phyloP scores from a whole-genome alignment of 2,329 filamentous ascomycete genomes.

The Lachnum nothofagi region DNA sequence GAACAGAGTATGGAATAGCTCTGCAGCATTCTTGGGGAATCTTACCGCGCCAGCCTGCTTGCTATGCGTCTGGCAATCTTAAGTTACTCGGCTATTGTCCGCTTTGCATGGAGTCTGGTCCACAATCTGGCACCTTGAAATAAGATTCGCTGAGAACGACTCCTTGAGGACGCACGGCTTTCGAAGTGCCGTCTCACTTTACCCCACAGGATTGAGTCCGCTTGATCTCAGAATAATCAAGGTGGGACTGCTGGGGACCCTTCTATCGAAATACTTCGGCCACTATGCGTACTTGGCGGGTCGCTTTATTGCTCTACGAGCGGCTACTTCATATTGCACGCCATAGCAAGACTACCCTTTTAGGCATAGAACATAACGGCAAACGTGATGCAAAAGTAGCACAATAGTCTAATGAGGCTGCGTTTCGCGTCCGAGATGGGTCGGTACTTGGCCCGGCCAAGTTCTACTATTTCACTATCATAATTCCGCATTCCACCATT shows the following conservation, averaged over 20 bases:
- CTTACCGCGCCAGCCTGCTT: background rate
- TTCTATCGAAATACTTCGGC: background rate
- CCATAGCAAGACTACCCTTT: background rate
- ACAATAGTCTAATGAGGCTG: background rate
- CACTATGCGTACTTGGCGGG: background rate
- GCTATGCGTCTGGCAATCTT: background rate
- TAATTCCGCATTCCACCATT: background rate
- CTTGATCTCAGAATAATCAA: background rate
- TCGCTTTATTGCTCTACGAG: background rate
- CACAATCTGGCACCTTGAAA: constrained; percentile 13
- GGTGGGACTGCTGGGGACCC: background rate
- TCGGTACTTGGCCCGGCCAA: background rate
- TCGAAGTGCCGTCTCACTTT: constrained; percentile 6
- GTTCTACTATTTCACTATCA: background rate
- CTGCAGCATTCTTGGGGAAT: too few relatives aligned
- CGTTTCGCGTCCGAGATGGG: constrained; percentile 1
- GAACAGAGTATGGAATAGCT: too few relatives aligned
- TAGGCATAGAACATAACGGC: constrained; percentile 1
- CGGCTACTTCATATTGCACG: background rate
- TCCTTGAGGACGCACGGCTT: background rate
- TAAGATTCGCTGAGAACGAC: background rate
- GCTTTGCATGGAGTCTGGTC: constrained; percentile 16
- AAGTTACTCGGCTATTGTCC: background rate
- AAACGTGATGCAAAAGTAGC: background rate
- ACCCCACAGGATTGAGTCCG: constrained; percentile 25